Conservation (phyloP, 2,329 filamentous ascomycete species). For the Microdochium paspali region DNA sequence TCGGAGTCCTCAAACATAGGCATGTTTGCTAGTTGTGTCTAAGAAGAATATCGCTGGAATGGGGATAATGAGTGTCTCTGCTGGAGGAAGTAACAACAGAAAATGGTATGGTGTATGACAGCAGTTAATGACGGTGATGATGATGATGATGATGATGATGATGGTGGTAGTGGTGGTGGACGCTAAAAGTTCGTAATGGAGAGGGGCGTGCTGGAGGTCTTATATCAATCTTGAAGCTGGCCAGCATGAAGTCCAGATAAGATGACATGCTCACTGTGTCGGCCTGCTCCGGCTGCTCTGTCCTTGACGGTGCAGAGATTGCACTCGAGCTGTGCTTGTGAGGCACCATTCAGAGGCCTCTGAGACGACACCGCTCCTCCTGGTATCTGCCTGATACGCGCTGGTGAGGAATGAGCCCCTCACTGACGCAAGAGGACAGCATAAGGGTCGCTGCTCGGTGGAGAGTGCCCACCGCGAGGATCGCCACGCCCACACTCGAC, state of each 20-base stretch:
- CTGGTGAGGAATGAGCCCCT: background rate
- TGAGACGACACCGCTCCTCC: background rate
- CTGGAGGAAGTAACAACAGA: background rate
- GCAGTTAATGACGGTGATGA: background rate
- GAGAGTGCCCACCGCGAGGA: background rate
- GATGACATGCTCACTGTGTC: background rate
- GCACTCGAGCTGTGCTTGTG: background rate
- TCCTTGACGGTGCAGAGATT: background rate
- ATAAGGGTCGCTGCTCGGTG: background rate
- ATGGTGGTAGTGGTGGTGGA: background rate
- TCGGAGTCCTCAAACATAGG: conserved; percentile 50
- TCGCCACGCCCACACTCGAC: background rate
- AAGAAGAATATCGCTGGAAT: conserved; percentile 6
- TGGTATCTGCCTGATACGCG: background rate
- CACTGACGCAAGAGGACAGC: background rate
- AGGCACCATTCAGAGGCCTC: background rate
- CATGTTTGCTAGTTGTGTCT: conserved; percentile 48
- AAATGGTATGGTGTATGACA: background rate
- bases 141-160: background rate
- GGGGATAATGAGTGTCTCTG: conserved; percentile 1
- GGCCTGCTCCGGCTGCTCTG: background rate
- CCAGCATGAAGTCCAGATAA: background rate
- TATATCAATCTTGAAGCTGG: background rate
- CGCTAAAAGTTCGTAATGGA: background rate
- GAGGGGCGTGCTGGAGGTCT: background rate